A percentile compares a stretch with the other conserved stretches of the same genome.
phyloP scores from a whole-genome alignment of 140 eudicot species.

The Erigeron philadelphicus region DNA sequence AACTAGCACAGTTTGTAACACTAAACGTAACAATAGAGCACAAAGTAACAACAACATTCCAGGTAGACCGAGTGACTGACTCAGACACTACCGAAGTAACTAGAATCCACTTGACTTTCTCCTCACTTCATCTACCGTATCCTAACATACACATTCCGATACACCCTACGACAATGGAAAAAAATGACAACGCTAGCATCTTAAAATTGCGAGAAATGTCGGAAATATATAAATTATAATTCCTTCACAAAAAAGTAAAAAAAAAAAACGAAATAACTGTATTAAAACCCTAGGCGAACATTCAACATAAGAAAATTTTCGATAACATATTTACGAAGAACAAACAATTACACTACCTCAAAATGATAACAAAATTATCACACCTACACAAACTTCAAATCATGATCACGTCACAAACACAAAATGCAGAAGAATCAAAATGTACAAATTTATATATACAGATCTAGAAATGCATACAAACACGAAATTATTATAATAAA shows the following conservation, averaged over 20 bases:
- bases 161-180: neutral
- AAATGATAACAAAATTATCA: slow-evolving; percentile 6
- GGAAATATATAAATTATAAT: neutral
- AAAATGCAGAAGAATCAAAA: slow-evolving; percentile 10
- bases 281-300: slow-evolving; percentile 3
- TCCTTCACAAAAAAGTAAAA: neutral
- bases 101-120: slow-evolving; percentile 7
- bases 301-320: too few species aligned
- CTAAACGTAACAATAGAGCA: neutral
- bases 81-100: neutral
- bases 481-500: neutral
- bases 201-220: too few species aligned
- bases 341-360: neutral
- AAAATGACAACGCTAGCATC: neutral
- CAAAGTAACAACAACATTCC: slow-evolving; percentile 13
- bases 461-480: slow-evolving; percentile 21
- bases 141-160: slow-evolving; percentile 10
- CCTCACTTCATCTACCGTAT: slow-evolving; percentile 6
- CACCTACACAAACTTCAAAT: slow-evolving; percentile 11
- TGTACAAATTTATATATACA: neutral
- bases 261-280: neutral
- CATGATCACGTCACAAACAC: slow-evolving; percentile 17
- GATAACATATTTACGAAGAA: neutral
- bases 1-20: neutral
- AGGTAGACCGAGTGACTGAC: neutral